These are phyloP conservation scores for Syzygium oleosum DNA, from an alignment of 345 rosid genomes.

Conservation along the genomic window DNA sequence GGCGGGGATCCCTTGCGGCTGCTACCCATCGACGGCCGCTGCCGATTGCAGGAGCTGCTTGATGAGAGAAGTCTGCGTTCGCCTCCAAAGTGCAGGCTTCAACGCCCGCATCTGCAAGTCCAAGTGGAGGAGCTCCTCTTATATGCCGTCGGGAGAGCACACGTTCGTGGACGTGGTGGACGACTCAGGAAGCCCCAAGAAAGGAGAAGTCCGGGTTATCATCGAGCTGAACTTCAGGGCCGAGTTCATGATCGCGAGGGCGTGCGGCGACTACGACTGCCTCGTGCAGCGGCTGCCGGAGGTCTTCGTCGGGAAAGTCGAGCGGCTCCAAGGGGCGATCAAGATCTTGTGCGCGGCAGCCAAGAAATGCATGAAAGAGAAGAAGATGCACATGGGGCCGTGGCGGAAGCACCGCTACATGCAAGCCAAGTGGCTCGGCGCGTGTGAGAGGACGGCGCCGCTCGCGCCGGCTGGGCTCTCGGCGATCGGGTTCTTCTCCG, in stretches of 20 bases:
- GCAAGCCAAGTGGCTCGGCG: constrained; percentile 79
- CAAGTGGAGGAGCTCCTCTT: constrained; percentile 60
- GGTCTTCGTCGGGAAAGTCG: constrained; percentile 62
- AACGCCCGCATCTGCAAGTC: constrained; percentile 56
- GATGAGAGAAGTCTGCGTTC: constrained; percentile 34
- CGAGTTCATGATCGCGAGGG: constrained; percentile 80
- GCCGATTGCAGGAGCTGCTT: constrained; percentile 57
- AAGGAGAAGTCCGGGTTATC: constrained; percentile 39
- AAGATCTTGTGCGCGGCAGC: constrained; percentile 61
- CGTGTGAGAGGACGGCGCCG: constrained; percentile 20
- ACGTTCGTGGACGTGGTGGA: constrained; percentile 60
- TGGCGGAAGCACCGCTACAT: constrained; percentile 85
- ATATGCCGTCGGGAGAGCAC: constrained; percentile 59
- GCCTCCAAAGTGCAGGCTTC: constrained; percentile 48
- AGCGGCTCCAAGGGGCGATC: constrained; percentile 52
- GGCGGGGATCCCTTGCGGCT: constrained; percentile 28
- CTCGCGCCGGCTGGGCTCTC: constrained; percentile 5
- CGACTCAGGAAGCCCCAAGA: constrained; percentile 26
- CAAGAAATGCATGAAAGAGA: constrained; percentile 69
- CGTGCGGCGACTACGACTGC: constrained; percentile 47
- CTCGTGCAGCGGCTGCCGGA: constrained; percentile 48
- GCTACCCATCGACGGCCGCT: constrained; percentile 25
- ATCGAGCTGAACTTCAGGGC: constrained; percentile 65
- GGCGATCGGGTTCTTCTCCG: constrained; percentile 12
- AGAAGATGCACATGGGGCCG: constrained; percentile 80